Conservation (phyloP, 805 yeast species). For the Candida morakotiae region DNA sequence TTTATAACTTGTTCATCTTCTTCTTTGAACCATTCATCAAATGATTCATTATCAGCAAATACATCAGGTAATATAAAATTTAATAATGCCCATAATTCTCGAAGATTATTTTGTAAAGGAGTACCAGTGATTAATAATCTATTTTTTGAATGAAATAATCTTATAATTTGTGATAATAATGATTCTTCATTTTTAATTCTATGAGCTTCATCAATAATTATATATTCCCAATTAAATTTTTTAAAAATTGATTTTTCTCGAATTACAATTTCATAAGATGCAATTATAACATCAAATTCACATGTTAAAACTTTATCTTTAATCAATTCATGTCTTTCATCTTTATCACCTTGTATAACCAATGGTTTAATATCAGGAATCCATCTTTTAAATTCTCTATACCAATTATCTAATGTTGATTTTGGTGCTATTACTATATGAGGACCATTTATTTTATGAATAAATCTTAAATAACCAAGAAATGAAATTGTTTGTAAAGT, state of each 20-base stretch:
- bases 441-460: constrained; percentile 62
- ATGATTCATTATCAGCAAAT: constrained; percentile 66
- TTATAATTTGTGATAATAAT: constrained; percentile 65
- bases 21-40: constrained; percentile 66
- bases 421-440: constrained; percentile 75
- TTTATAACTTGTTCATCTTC: constrained; percentile 48
- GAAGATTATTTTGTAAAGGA: constrained; percentile 74
- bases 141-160: constrained; percentile 67
- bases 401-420: constrained; percentile 79
- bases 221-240: constrained; percentile 73
- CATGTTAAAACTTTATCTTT: constrained; percentile 48
- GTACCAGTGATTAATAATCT: constrained; percentile 77
- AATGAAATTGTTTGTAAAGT: constrained; percentile 77
- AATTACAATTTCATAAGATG: constrained; percentile 75
- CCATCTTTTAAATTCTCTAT: constrained; percentile 72
- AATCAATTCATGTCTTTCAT: constrained; percentile 54
- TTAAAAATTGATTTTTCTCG: constrained; percentile 64
- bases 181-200: constrained; percentile 77
- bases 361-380: constrained; percentile 73
- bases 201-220: constrained; percentile 80
- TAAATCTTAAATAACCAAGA: constrained; percentile 65
- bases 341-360: constrained; percentile 72
- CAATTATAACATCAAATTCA: constrained; percentile 67
- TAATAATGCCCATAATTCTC: constrained; percentile 77
- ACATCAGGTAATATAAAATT: constrained; percentile 77